Conservation (phyloP, 768 basidiomycete species). For the Dentipellis fragilis region DNA sequence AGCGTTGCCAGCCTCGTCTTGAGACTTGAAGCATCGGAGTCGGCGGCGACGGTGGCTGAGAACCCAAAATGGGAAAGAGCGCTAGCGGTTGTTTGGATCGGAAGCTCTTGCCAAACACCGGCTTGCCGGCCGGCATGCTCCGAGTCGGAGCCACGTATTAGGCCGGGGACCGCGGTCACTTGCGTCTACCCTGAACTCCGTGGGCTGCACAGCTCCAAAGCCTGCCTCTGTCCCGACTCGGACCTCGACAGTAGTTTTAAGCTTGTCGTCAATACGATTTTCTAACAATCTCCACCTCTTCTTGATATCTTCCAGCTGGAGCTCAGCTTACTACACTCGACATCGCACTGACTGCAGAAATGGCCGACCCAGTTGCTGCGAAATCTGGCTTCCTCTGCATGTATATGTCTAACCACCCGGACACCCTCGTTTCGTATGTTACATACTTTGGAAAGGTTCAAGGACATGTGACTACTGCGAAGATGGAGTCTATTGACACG, state of each 20-base stretch:
- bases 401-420: constrained; percentile 81
- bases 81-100: constrained; percentile 10
- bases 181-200: background rate
- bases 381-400: constrained; percentile 69
- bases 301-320: too few relatives aligned
- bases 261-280: too few relatives aligned
- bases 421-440: constrained; percentile 77
- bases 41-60: background rate
- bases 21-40: background rate
- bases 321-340: too few relatives aligned
- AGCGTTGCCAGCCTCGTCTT: background rate
- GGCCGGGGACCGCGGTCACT: too few relatives aligned
- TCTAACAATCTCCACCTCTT: too few relatives aligned
- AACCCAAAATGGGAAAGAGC: background rate
- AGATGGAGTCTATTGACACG: constrained; percentile 60
- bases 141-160: too few relatives aligned
- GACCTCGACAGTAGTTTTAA: too few relatives aligned
- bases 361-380: constrained; percentile 66
- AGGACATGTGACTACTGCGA: constrained; percentile 46
- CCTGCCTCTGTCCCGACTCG: background rate
- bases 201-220: background rate
- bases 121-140: background rate
- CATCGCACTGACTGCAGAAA: too few relatives aligned
- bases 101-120: constrained; percentile 11
- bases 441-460: constrained; percentile 63